A percentile compares a stretch with the other conserved stretches of the same genome.
Evolutionary conservation across 2,329 filamentous ascomycete species (phyloP).

Genomic region (Fusarium sp.): DNA sequence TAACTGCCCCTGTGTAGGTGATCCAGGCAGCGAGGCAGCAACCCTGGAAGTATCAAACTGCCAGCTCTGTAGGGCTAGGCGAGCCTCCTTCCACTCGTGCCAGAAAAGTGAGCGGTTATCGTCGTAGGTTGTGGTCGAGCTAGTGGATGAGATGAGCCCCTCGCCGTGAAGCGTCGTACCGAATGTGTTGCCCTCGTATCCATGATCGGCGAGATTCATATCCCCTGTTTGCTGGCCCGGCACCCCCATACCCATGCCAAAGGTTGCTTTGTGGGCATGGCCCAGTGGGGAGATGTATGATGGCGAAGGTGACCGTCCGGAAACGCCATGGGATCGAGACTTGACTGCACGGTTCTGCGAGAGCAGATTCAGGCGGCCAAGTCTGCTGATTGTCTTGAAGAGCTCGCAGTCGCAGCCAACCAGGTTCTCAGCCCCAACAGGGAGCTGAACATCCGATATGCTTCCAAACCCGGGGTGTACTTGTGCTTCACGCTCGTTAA

Average conservation of each 20-base stretch:
- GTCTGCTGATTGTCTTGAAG: conserved; percentile 86
- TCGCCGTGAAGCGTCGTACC: conserved; percentile 67
- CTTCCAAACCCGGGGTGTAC: conserved; percentile 76
- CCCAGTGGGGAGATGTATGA: conserved; percentile 55
- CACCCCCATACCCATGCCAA: conserved; percentile 33
- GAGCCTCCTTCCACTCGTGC: conserved; percentile 87
- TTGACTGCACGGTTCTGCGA: conserved; percentile 75
- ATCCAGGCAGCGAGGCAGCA: conserved; percentile 61
- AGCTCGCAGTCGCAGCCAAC: conserved; percentile 88
- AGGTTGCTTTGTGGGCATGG: conserved; percentile 55
- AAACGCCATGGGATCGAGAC: conserved; percentile 26
- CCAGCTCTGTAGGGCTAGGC: conserved; percentile 82
- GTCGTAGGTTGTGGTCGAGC: conserved; percentile 61
- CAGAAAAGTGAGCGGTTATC: conserved; percentile 78
- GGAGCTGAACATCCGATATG: conserved; percentile 60
- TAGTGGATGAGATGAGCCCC: conserved; percentile 59
- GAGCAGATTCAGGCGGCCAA: conserved; percentile 86
- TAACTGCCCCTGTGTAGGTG: conserved; percentile 70
- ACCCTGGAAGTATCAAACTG: conserved; percentile 73
- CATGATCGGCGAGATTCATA: conserved; percentile 61
- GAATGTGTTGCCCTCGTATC: conserved; percentile 77
- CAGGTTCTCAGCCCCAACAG: conserved; percentile 81
- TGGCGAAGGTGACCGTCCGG: conserved; percentile 52
- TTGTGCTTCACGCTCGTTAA: conserved; percentile 91
- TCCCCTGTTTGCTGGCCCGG: conserved; percentile 46